phyloP scores from a whole-genome alignment of 2,329 filamentous ascomycete species.

The Mycosphaerelloides madeirae region DNA sequence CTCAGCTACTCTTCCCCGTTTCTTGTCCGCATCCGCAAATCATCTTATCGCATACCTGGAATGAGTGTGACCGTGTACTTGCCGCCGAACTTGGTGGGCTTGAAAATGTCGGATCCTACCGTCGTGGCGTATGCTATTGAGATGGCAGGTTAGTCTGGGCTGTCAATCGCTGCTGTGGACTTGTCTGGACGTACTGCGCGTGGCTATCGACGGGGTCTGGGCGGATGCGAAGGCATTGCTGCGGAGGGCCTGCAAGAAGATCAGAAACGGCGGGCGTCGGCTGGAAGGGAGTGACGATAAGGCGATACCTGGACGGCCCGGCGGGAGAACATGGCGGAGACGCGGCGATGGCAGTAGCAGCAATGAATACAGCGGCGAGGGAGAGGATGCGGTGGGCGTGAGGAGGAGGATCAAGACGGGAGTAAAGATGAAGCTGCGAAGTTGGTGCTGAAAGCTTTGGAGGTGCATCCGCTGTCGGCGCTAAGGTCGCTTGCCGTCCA shows the following conservation, averaged over 20 bases:
- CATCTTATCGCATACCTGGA: slow-evolving; percentile 59
- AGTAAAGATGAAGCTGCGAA: slow-evolving; percentile 1
- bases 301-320: slow-evolving; percentile 20
- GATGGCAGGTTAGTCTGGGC: slow-evolving; percentile 9
- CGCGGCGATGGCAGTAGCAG: neutral
- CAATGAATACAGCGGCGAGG: too few relatives aligned
- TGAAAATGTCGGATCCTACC: slow-evolving; percentile 92
- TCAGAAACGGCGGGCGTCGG: slow-evolving; percentile 7
- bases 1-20: slow-evolving; percentile 10
- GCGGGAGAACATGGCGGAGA: slow-evolving; percentile 23
- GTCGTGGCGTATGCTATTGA: slow-evolving; percentile 67
- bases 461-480: too few relatives aligned
- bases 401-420: neutral
- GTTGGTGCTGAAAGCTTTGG: neutral
- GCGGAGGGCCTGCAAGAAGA: slow-evolving; percentile 45
- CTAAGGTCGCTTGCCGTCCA: too few relatives aligned
- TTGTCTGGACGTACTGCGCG: slow-evolving; percentile 48
- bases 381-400: slow-evolving; percentile 4
- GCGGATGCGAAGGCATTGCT: slow-evolving; percentile 48
- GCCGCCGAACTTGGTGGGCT: slow-evolving; percentile 96
- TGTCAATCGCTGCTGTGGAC: slow-evolving; percentile 2
- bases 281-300: neutral
- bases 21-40: slow-evolving; percentile 18
- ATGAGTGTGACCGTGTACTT: slow-evolving; percentile 99
- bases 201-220: slow-evolving; percentile 46